phyloP scores from a whole-genome alignment of 2,329 filamentous ascomycete species.

The Botrytis paeoniae region DNA sequence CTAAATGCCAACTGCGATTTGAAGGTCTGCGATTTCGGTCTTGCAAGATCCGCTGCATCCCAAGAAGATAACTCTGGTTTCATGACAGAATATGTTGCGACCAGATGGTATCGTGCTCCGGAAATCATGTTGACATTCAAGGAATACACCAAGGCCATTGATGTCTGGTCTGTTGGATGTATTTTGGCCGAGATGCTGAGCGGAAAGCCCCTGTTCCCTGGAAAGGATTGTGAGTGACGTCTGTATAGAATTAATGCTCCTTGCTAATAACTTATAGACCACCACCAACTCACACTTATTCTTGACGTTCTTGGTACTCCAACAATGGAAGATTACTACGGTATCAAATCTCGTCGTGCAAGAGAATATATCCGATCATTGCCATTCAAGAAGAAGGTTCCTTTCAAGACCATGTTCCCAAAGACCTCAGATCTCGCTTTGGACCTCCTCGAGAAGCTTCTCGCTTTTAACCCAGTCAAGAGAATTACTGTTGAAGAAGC shows the following conservation, averaged over 20 bases:
- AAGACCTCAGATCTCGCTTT: conserved; percentile 98
- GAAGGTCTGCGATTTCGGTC: conserved; percentile 97
- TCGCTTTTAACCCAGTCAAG: conserved; percentile 98
- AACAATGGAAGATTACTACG: conserved; percentile 99
- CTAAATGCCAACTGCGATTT: conserved; percentile 98
- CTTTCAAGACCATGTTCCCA: conserved; percentile 94
- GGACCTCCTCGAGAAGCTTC: conserved; percentile 89
- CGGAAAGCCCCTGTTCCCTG: conserved; percentile 95
- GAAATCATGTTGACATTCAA: conserved; percentile 99
- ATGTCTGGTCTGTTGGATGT: conserved; percentile 98
- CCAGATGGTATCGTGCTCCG: conserved; percentile 96
- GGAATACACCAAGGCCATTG: conserved; percentile 99
- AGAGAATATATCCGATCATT: conserved; percentile 97
- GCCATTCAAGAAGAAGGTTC: conserved; percentile 99
- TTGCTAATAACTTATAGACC: conserved; percentile 55
- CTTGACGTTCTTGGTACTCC: conserved; percentile 95
- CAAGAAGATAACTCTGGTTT: conserved; percentile 99
- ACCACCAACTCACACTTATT: conserved; percentile 96
- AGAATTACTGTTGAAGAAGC: conserved; percentile 97
- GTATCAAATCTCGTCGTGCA: conserved; percentile 96
- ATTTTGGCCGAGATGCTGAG: conserved; percentile 98
- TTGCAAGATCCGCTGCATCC: conserved; percentile 91
- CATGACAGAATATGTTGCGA: conserved; percentile 99
- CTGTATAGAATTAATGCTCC: not conserved
- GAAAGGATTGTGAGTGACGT: conserved; percentile 82